Percentiles rank a stretch among this genome's conserved stretches.
Evolutionary conservation across 129 eudicot genomes (phyloP).

Genomic region (Escallonia rubra): DNA sequence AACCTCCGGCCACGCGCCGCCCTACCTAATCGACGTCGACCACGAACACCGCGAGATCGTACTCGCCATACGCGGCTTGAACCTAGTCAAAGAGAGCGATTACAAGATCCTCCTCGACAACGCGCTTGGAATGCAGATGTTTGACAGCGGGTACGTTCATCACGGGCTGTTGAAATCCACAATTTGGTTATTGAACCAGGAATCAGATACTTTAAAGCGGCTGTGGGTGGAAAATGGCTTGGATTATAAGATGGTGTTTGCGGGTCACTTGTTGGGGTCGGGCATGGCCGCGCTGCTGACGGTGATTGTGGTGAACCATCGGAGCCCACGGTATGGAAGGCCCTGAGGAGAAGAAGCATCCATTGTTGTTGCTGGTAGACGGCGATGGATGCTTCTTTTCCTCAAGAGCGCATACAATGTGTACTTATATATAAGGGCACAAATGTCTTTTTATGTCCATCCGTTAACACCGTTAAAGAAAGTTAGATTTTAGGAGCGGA

Average conservation of each 20-base stretch:
- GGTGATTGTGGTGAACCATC: conserved; percentile 67
- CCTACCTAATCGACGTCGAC: conserved; percentile 66
- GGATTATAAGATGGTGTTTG: conserved; percentile 62
- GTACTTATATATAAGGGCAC: no score
- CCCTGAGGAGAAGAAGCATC: no score
- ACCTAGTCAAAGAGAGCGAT: conserved; percentile 59
- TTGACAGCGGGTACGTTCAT: conserved; percentile 96
- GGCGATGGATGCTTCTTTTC: no score
- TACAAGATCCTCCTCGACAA: conserved; percentile 66
- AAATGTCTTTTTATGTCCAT: no score
- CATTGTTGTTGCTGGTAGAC: no score
- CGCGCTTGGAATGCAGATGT: conserved; percentile 77
- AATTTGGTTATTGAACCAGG: conserved; percentile 59
- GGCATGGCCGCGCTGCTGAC: conserved; percentile 85
- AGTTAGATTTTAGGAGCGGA: no score
- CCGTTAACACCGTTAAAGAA: no score
- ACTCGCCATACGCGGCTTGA: conserved; percentile 69
- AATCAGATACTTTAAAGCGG: conserved; percentile 41
- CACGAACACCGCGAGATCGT: conserved; percentile 62
- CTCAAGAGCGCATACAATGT: no score
- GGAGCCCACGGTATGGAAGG: conserved; percentile 59
- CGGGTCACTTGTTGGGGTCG: conserved; percentile 85
- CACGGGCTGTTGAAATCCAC: conserved; percentile 80
- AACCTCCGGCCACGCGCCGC: conserved; percentile 75
- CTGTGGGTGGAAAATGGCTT: conserved; percentile 73